Evolutionary conservation across 805 yeast species (phyloP).

Genomic region (Candida suzukii): DNA sequence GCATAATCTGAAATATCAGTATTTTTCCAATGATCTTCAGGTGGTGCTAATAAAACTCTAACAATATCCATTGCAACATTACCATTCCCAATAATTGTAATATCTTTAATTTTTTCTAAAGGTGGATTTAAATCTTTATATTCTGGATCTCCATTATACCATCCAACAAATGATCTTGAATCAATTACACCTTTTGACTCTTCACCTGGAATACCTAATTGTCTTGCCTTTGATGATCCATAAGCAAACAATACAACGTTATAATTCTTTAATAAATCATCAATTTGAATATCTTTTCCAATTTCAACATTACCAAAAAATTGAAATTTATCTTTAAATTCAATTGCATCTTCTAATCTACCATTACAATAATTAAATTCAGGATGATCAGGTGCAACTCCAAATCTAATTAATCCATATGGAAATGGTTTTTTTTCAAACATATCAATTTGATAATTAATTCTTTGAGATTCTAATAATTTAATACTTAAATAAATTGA

Average conservation of each 20-base stretch:
- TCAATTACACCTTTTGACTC: constrained; percentile 60
- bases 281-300: constrained; percentile 54
- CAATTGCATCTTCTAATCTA: constrained; percentile 50
- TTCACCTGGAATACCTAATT: constrained; percentile 52
- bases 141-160: constrained; percentile 92
- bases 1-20: constrained; percentile 76
- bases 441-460: constrained; percentile 48
- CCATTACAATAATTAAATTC: constrained; percentile 86
- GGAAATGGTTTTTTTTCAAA: constrained; percentile 87
- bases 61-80: constrained; percentile 94
- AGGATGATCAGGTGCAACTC: constrained; percentile 99
- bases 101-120: constrained; percentile 53
- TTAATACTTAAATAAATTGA: constrained; percentile 87
- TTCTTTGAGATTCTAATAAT: constrained; percentile 36
- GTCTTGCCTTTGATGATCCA: constrained; percentile 64
- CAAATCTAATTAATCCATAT: constrained; percentile 83
- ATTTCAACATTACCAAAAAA: constrained; percentile 69
- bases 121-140: constrained; percentile 43
- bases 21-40: constrained; percentile 40
- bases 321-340: constrained; percentile 30
- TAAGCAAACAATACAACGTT: constrained; percentile 75
- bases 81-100: constrained; percentile 90
- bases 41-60: constrained; percentile 60
- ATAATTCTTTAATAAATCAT: constrained; percentile 45
- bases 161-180: constrained; percentile 84